A percentile compares a stretch with the other conserved stretches of the same genome.
These are phyloP conservation scores for Hypoxylon rickii DNA, from an alignment of 495 filamentous ascomycete genomes.

Conservation along the genomic window DNA sequence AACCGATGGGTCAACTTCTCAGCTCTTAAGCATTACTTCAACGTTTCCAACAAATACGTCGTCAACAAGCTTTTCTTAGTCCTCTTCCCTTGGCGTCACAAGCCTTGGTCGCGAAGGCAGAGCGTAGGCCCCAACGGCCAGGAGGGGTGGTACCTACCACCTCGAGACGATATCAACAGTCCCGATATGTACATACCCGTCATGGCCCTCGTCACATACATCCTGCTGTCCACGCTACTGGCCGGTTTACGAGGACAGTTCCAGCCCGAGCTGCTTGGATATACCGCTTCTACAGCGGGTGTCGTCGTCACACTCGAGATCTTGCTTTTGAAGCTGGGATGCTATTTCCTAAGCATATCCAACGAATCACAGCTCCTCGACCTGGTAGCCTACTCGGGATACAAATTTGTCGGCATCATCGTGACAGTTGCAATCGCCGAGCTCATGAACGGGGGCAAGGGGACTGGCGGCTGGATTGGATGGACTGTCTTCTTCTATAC, in stretches of 20 bases:
- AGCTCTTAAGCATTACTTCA: constrained; percentile 96
- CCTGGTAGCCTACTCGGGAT: constrained; percentile 92
- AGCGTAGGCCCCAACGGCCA: constrained; percentile 67
- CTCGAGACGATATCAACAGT: constrained; percentile 95
- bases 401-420: constrained; percentile 98
- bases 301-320: constrained; percentile 86
- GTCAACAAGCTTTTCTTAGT: constrained; percentile 84
- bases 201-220: constrained; percentile 96
- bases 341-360: constrained; percentile 89
- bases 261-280: constrained; percentile 88
- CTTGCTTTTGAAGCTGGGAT: constrained; percentile 83
- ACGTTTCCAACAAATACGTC: constrained; percentile 91
- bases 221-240: constrained; percentile 85
- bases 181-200: constrained; percentile 99
- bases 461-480: constrained; percentile 82
- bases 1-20: constrained; percentile 92
- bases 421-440: constrained; percentile 78
- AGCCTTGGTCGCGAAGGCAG: constrained; percentile 85
- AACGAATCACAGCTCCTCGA: constrained; percentile 87
- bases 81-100: constrained; percentile 96
- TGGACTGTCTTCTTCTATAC: constrained; percentile 91
- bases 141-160: constrained; percentile 87
- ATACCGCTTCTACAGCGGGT: constrained; percentile 82
- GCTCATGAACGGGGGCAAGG: constrained; percentile 72
- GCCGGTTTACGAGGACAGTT: constrained; percentile 92